phyloP scores from a whole-genome alignment of 2,329 filamentous ascomycete genomes.

The Epichloe coenophiala region DNA sequence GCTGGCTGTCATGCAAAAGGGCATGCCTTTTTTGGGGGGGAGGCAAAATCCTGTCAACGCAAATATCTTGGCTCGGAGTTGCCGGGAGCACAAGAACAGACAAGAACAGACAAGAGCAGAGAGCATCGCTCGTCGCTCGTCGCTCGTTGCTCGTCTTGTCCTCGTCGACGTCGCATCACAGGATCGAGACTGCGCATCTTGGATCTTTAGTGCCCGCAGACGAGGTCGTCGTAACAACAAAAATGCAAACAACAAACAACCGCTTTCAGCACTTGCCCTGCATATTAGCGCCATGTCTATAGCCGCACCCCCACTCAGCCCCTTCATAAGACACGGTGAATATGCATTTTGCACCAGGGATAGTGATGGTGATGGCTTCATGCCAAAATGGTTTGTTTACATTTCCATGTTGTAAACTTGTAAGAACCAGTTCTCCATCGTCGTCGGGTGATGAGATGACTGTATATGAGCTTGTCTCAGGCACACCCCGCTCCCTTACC shows the following conservation, averaged over 20 bases:
- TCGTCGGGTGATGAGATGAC: not conserved
- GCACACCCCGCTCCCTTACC: not conserved
- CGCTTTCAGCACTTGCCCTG: too few relatives aligned
- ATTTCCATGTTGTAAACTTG: not conserved
- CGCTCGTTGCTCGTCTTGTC: not conserved
- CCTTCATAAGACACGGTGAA: not conserved
- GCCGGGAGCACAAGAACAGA: not conserved
- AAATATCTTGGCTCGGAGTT: not conserved
- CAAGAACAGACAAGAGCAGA: too few relatives aligned
- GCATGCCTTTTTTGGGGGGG: too few relatives aligned
- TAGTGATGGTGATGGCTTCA: not conserved
- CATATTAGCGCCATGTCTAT: too few relatives aligned
- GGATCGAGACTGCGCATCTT: not conserved
- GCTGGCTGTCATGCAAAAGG: not conserved
- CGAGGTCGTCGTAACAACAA: too few relatives aligned
- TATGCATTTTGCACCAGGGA: too few relatives aligned
- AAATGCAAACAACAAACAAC: too few relatives aligned
- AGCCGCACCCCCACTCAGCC: too few relatives aligned
- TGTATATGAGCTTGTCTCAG: not conserved
- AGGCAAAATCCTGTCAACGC: not conserved
- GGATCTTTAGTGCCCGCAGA: not conserved
- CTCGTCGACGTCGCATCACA: not conserved
- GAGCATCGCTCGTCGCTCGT: not conserved
- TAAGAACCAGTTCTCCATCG: not conserved
- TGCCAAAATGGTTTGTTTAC: not conserved